Conservation (phyloP, 805 yeast species). For the Kazachstania viticola region DNA sequence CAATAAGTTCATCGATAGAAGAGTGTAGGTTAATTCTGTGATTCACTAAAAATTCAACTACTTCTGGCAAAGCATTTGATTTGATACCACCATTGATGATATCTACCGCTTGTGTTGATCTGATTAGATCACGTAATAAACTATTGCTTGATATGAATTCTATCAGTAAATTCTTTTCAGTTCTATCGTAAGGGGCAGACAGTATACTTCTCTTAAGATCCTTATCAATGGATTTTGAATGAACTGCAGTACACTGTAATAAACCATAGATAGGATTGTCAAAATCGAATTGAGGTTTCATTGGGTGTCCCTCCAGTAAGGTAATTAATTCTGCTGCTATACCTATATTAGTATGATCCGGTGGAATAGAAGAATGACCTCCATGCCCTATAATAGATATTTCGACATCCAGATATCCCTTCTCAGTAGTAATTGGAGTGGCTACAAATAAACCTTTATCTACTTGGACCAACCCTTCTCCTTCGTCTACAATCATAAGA, state of each 20-base stretch:
- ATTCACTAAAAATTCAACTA: slow-evolving; percentile 41
- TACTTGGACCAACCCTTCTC: slow-evolving; percentile 30
- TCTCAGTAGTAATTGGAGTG: slow-evolving; percentile 47
- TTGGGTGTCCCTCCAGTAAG: slow-evolving; percentile 45
- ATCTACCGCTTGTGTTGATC: slow-evolving; percentile 60
- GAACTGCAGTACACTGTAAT: slow-evolving; percentile 53
- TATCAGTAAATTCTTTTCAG: slow-evolving; percentile 28
- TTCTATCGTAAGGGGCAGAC: slow-evolving; percentile 23
- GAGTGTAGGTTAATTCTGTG: slow-evolving; percentile 55
- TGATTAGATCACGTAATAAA: slow-evolving; percentile 30
- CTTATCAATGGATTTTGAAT: slow-evolving; percentile 22
- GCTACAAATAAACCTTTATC: slow-evolving; percentile 38
- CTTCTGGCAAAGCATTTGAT: slow-evolving; percentile 67
- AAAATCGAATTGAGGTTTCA: slow-evolving; percentile 25
- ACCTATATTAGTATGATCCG: slow-evolving; percentile 73
- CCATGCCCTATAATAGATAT: slow-evolving; percentile 51
- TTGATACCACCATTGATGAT: slow-evolving; percentile 63
- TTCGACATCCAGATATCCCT: slow-evolving; percentile 44
- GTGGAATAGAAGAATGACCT: slow-evolving; percentile 76
- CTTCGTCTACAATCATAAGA: slow-evolving; percentile 63
- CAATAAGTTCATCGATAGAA: slow-evolving; percentile 32
- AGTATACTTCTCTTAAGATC: slow-evolving; percentile 18
- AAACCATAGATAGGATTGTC: slow-evolving; percentile 49
- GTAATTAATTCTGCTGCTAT: slow-evolving; percentile 48
- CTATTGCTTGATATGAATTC: slow-evolving; percentile 10